Percentiles rank a stretch among this genome's conserved stretches.
Conservation (phyloP, 306 rosid genomes). For the Gleditsia sinensis region DNA sequence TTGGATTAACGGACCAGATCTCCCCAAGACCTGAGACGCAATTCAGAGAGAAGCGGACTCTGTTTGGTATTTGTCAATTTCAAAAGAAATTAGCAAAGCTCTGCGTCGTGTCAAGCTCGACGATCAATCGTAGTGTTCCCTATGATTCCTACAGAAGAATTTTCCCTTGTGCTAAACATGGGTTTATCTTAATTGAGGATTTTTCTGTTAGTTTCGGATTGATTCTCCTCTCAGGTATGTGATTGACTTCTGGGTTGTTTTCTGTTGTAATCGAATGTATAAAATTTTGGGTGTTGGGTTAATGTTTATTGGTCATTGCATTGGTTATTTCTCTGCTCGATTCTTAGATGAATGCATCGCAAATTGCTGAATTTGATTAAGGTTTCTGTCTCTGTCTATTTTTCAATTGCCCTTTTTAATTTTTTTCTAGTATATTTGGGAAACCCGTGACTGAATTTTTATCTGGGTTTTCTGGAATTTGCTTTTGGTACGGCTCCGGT, state of each 20-base stretch:
- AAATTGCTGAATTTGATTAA: neutral
- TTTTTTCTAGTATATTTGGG: neutral
- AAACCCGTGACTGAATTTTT: neutral
- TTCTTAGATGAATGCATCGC: neutral
- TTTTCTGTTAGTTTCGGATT: neutral
- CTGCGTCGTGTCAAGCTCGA: neutral
- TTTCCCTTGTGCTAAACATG: neutral
- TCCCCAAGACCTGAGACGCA: neutral
- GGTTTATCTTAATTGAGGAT: neutral
- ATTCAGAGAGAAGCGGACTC: neutral
- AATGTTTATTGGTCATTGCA: neutral
- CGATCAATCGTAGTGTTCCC: neutral
- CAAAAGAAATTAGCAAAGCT: neutral
- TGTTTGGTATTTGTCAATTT: too few relatives aligned
- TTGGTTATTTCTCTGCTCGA: neutral
- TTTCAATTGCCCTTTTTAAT: neutral
- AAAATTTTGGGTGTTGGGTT: neutral
- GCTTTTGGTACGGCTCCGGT: neutral
- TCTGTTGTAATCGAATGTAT: neutral
- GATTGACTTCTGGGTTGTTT: conserved; percentile 20
- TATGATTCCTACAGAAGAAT: neutral
- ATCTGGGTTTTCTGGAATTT: neutral
- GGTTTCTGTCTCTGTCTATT: neutral
- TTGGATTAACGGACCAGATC: neutral
- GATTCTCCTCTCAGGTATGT: neutral